Evolutionary conservation across 345 rosid genomes (phyloP).

Genomic region (Gossypium longicalyx): DNA sequence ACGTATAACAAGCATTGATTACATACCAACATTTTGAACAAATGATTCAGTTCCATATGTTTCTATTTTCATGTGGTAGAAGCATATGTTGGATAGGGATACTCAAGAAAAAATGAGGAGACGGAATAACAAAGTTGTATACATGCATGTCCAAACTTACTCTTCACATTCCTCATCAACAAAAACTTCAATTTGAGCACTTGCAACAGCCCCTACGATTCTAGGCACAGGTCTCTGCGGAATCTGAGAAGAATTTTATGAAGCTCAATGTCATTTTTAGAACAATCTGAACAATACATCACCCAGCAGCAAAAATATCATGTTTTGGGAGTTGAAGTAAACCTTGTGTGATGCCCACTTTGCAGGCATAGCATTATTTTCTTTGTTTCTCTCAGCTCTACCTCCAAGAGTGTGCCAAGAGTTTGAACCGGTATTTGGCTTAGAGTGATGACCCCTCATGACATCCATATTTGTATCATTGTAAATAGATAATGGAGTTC

Average conservation of each 20-base stretch:
- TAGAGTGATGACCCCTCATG: slow-evolving; percentile 31
- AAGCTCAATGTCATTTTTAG: slow-evolving; percentile 13
- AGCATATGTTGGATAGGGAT: not conserved
- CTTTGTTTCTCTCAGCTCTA: slow-evolving; percentile 87
- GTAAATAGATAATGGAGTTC: slow-evolving; percentile 50
- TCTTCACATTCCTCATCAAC: slow-evolving; percentile 63
- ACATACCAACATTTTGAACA: no score
- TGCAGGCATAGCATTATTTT: slow-evolving; percentile 63
- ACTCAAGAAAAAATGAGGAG: not conserved
- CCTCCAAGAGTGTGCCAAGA: slow-evolving; percentile 65
- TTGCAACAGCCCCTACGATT: slow-evolving; percentile 33
- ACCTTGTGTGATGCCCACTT: slow-evolving; percentile 89
- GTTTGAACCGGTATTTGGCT: slow-evolving; percentile 42
- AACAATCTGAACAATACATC: not conserved
- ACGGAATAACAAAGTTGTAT: not conserved
- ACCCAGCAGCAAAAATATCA: not conserved
- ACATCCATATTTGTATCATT: slow-evolving; percentile 43
- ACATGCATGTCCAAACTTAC: slow-evolving; percentile 39
- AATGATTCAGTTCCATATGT: no score
- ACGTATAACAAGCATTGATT: not conserved
- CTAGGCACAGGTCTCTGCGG: slow-evolving; percentile 52
- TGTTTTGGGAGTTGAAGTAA: not conserved
- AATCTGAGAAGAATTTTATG: slow-evolving; percentile 38
- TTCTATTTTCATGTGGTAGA: not conserved
- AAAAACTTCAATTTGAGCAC: slow-evolving; percentile 65